Percentiles rank a stretch among this genome's conserved stretches.
phyloP scores from a whole-genome alignment of 371 early-diverging fungal species.

The Massospora cicadina region DNA sequence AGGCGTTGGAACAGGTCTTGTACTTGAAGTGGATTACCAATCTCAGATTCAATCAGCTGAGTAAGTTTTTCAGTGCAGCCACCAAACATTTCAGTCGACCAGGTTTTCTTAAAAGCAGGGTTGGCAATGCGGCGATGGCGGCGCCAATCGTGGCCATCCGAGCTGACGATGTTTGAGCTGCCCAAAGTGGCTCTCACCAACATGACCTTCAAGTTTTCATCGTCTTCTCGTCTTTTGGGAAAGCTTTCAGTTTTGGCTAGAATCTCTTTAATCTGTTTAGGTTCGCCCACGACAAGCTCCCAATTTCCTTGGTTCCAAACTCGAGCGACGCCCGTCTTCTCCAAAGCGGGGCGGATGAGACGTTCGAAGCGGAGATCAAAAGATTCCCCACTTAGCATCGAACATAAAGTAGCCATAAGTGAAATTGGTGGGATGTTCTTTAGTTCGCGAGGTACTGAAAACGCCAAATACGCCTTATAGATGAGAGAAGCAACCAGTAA shows the following conservation, averaged over 20 bases:
- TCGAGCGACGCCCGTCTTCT: neutral
- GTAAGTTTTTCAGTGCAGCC: neutral
- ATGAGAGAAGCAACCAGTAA: neutral
- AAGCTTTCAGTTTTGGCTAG: neutral
- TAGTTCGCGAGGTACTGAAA: neutral
- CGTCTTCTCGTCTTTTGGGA: neutral
- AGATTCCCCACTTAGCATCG: neutral
- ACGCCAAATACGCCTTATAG: neutral
- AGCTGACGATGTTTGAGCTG: neutral
- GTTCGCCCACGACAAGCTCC: neutral
- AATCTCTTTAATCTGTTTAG: neutral
- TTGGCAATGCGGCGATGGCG: neutral
- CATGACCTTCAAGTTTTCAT: neutral
- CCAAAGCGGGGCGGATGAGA: neutral
- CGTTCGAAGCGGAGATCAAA: neutral
- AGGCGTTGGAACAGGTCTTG: neutral
- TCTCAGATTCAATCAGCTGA: neutral
- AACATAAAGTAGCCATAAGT: neutral
- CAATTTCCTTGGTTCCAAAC: neutral
- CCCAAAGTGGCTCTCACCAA: neutral
- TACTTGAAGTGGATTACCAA: neutral
- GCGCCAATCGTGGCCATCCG: conserved; percentile 4
- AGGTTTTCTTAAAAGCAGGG: conserved; percentile 9
- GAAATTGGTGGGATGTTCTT: neutral
- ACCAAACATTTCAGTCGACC: conserved; percentile 9